Base-by-base conservation (phyloP, 2,329 filamentous ascomycete genomes). In the Tolypocladium guangdongense region DNA sequence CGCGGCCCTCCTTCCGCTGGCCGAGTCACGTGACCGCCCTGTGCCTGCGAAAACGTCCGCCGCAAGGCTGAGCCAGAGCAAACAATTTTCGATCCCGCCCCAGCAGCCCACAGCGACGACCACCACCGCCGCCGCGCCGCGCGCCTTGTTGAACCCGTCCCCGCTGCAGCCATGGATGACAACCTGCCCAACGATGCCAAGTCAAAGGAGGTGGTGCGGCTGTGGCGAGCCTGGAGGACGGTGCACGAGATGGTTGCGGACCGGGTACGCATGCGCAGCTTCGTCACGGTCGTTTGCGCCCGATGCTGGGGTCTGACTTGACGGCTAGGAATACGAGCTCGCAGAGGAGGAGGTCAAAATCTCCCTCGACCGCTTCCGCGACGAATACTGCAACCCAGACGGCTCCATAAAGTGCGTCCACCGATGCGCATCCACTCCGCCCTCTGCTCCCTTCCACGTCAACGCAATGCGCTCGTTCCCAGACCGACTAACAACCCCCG, bases 221-320 rank as follows among this genome's bases (percentile, higher is more conserved):
- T 96, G 62, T 99, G 93, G 92, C 88, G 92, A 71, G 90, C 91
- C 63, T 95, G 89, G 83, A 84, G 84, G 71, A 99, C 93, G 10
- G 84, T 90, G 49, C 90, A 95, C 71, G 89, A 99, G 78, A 95
- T 99, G 92, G 86, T 93, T 62, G 78, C 81, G 57, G 93, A 97
- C 71, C 77, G 92, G 69, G 91, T 96, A 81, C 64, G 87, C 47
- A 45, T 24, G 12, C 32, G 12, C 43, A 32, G 16, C 36, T 32
- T n/a, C n/a, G n/a, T n/a, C n/a, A n/a, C n/a, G n/a, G n/a, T n/a
- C n/a, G n/a, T n/a, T n/a, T n/a, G n/a, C n/a, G n/a, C n/a, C n/a
- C n/a, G 12, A 4, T 3, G 20, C 7, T 14, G 27, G 5, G 20
- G 10, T 49, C 32, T 38, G 51, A 39, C 36, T 12, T 12, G 30